Evolutionary conservation across 2,329 filamentous ascomycete genomes (phyloP), one percentile per base, ranked within the genome.

Genomic region (Escovopsis sp.): DNA sequence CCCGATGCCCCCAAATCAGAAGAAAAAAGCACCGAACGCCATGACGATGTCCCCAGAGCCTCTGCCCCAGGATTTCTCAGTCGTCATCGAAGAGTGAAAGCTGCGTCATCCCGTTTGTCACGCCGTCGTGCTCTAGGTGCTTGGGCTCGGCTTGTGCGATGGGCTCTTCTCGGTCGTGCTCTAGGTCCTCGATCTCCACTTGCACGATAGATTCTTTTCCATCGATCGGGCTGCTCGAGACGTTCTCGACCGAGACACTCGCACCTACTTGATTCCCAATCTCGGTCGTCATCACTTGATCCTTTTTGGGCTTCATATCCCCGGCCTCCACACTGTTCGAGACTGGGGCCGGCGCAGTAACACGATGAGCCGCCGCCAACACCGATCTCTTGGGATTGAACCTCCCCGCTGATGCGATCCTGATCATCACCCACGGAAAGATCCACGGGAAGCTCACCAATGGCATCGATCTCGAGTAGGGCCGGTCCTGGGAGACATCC

Each of bases 371-470:
- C 14, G 38, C 44, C 8, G 34, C 44, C 4, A 45, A 27, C 3
- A 38, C 23, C 4, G 42, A 41, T 11, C 42, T 42, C 25, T 42
- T 45, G 9, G 45, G 45, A 18, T 46, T 43, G 31, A 48, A 46
- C n/a, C 35, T 41, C 13, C 41, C 42, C 3, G 49, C 47, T n/a
- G 43, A 43, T 4, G 48, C 54, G 21, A 60, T 46, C 12, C 53
- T 49, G 27, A 53, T 49, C 45, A 60, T 43, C 19, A 85, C 70
- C 31, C 69, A 66, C 11, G 76, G 66, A 43, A 96, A 93, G 2
- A 96, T 62, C 90, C 90, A 98, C 0, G 90, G 88, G 47, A 94
- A 96, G 39, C 79, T 90, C 46, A 94, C 90, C 8, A 96, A 62
- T 0, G 90, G 88, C 66, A 86, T 79, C 2, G 61, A 58, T 8